These are phyloP conservation scores for Arthrinium phaeospermum DNA, from an alignment of 2,329 filamentous ascomycete species.

Conservation along the genomic window DNA sequence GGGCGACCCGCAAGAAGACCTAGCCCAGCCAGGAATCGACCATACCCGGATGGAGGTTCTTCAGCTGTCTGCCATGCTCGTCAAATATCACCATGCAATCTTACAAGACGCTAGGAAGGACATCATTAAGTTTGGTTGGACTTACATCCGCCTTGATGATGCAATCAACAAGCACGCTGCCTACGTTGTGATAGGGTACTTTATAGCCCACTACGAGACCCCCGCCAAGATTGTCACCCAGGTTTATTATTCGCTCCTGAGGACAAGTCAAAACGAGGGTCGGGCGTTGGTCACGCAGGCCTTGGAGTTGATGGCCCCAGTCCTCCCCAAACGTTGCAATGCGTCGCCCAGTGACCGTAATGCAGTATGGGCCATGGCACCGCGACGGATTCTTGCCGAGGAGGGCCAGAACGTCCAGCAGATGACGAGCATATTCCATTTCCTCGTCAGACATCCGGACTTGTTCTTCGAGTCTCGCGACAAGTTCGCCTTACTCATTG, in stretches of 20 bases:
- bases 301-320: constrained; percentile 91
- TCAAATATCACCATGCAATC: constrained; percentile 91
- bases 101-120: constrained; percentile 94
- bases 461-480: constrained; percentile 95
- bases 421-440: constrained; percentile 96
- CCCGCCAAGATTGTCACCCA: constrained; percentile 95
- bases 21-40: constrained; percentile 84
- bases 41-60: constrained; percentile 96
- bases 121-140: constrained; percentile 99
- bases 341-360: constrained; percentile 71
- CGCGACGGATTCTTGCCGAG: constrained; percentile 88
- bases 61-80: constrained; percentile 90
- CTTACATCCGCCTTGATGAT: constrained; percentile 96
- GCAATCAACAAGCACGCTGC: constrained; percentile 99
- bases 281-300: constrained; percentile 91
- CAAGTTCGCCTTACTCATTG: constrained; percentile 87
- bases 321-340: constrained; percentile 83
- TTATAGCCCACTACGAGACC: constrained; percentile 96
- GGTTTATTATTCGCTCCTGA: constrained; percentile 89
- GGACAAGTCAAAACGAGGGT: constrained; percentile 94
- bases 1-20: constrained; percentile 82
- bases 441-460: constrained; percentile 88
- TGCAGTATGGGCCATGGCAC: constrained; percentile 87
- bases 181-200: constrained; percentile 96
- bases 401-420: constrained; percentile 95